These are phyloP conservation scores for Moricandia moricandioides DNA, from an alignment of 345 rosid genomes.

Conservation along the genomic window DNA sequence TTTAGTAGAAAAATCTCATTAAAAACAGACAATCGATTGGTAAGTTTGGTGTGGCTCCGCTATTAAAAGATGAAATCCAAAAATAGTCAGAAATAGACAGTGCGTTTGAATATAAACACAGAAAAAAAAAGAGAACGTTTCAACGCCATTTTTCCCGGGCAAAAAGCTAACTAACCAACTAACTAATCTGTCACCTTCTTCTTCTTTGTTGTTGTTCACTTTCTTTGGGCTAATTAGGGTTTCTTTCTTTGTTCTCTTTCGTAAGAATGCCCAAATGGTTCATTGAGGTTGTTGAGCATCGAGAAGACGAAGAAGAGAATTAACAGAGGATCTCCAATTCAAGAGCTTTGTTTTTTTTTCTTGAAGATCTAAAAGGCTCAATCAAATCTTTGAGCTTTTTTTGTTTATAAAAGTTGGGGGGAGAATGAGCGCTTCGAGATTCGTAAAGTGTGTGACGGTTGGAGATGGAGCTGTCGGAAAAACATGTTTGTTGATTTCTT, in stretches of 20 bases:
- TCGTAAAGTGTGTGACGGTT: conserved; percentile 82
- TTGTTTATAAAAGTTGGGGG: not conserved
- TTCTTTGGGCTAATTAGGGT: conserved; percentile 23
- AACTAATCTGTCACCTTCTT: conserved; percentile 14
- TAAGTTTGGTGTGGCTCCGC: too few species aligned
- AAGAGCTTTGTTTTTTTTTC: not conserved
- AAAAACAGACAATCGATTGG: too few species aligned
- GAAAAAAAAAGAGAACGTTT: conserved; percentile 44
- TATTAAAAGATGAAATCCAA: too few species aligned
- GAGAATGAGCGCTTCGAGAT: conserved; percentile 74
- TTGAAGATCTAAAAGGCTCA: conserved; percentile 37
- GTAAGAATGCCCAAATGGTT: conserved; percentile 36
- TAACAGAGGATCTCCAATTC: conserved; percentile 2
- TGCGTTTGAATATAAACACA: not conserved
- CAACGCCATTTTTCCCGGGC: conserved; percentile 66
- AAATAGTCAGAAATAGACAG: too few species aligned
- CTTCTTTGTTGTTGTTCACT: not conserved
- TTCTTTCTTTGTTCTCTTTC: too few species aligned
- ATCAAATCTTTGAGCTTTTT: conserved; percentile 8
- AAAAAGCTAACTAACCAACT: conserved; percentile 25
- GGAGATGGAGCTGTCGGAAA: conserved; percentile 92
- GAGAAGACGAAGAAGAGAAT: not conserved
- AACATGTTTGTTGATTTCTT: conserved; percentile 82
- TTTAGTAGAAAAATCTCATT: too few species aligned
- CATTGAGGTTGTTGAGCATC: conserved; percentile 24